These are phyloP conservation scores for Nymphaea thermarum DNA, from an alignment of 164 flowering plant genomes.

Conservation along the genomic window DNA sequence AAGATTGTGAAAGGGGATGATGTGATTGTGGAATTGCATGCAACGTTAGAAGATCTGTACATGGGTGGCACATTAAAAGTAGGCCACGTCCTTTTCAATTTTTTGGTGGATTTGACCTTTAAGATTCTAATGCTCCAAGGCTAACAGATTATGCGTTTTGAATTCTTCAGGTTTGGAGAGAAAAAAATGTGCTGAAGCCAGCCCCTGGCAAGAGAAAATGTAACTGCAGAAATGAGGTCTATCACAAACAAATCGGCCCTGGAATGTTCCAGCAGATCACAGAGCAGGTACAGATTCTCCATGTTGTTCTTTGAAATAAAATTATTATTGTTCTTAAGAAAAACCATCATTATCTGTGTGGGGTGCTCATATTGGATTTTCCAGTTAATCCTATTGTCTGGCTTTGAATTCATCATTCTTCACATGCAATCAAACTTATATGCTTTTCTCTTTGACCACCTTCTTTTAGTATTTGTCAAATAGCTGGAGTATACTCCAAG, in stretches of 20 bases:
- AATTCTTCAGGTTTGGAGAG: constrained; percentile 82
- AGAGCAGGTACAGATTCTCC: constrained; percentile 41
- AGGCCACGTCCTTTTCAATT: not conserved
- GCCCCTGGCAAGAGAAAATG: constrained; percentile 97
- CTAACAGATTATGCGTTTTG: not conserved
- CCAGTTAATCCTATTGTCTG: no score
- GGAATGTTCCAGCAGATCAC: constrained; percentile 99
- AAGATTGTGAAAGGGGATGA: constrained; percentile 86
- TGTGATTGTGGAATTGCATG: constrained; percentile 88
- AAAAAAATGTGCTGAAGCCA: constrained; percentile 80
- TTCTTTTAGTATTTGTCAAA: no score
- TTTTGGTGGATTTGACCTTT: no score
- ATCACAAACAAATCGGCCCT: constrained; percentile 95
- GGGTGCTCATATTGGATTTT: no score
- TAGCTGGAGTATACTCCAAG: no score
- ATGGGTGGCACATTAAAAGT: constrained; percentile 98
- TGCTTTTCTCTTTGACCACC: no score
- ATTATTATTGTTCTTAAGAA: no score
- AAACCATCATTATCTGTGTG: no score
- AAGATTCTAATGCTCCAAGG: no score
- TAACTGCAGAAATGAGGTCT: constrained; percentile 96
- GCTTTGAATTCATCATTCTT: no score
- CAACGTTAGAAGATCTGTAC: constrained; percentile 87
- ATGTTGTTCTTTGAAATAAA: no score
- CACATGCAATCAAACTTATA: no score